Percentiles rank a stretch among this genome's conserved stretches.
Evolutionary conservation across 352 stramenopile species (phyloP).

Genomic region (Phytopythium delawarense): DNA sequence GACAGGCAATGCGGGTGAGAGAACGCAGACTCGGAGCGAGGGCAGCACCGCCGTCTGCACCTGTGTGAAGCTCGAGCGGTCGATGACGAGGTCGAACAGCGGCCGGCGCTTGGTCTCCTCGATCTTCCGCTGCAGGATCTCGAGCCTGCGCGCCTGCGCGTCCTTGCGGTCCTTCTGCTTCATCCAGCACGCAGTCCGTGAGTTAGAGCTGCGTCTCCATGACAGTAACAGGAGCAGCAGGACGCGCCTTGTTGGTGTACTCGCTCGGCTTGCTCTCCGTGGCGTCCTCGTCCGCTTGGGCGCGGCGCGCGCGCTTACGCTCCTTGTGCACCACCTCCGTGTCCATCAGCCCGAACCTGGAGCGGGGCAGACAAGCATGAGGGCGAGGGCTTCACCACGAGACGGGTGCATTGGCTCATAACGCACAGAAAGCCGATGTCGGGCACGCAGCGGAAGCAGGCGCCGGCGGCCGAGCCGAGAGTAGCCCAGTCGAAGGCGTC

Average conservation of each 20-base stretch:
- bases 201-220: background rate
- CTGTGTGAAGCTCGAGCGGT: constrained; percentile 75
- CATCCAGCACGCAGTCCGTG: background rate
- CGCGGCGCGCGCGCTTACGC: constrained; percentile 41
- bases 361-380: background rate
- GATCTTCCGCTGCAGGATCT: constrained; percentile 66
- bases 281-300: constrained; percentile 41
- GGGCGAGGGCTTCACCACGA: no score
- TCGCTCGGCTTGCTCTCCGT: constrained; percentile 59
- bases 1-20: background rate
- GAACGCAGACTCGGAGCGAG: background rate
- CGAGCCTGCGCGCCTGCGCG: constrained; percentile 63
- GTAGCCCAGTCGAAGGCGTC: constrained; percentile 59
- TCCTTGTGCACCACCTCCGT: constrained; percentile 75
- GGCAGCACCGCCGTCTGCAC: constrained; percentile 15
- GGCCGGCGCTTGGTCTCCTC: constrained; percentile 26
- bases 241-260: constrained; percentile 74
- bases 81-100: constrained; percentile 72
- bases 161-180: constrained; percentile 71
- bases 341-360: constrained; percentile 69
- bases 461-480: constrained; percentile 49
- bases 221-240: background rate
- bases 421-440: constrained; percentile 50
- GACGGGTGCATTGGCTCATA: no score
- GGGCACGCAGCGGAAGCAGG: constrained; percentile 68